Percentiles rank a stretch among this genome's conserved stretches.
phyloP scores from a whole-genome alignment of 2,329 filamentous ascomycete species.

The Fusarium pseudonygamai region DNA sequence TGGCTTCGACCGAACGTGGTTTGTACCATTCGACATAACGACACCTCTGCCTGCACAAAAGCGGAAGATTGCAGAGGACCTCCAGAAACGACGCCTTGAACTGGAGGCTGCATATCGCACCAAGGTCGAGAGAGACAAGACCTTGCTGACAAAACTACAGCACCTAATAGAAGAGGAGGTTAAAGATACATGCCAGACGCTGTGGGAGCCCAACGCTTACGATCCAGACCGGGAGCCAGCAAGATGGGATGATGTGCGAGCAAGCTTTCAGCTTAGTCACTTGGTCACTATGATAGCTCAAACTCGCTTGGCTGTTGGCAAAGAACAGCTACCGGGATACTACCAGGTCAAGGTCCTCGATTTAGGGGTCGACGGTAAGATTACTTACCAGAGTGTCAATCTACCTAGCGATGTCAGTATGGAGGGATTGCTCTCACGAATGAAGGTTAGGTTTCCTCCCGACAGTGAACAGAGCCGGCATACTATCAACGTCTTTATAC shows the following conservation, averaged over 20 bases:
- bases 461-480: conserved; percentile 11
- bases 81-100: conserved; percentile 4
- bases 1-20: conserved; percentile 39
- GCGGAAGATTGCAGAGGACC: conserved; percentile 6
- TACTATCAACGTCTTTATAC: conserved; percentile 3
- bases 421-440: conserved; percentile 13
- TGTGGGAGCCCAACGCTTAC: conserved; percentile 29
- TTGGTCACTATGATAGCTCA: conserved; percentile 31
- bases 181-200: conserved; percentile 12
- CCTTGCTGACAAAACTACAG: not conserved
- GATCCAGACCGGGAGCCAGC: not conserved
- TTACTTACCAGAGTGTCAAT: conserved; percentile 9
- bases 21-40: conserved; percentile 27
- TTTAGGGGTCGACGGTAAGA: conserved; percentile 23
- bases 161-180: conserved; percentile 26
- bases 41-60: conserved; percentile 22
- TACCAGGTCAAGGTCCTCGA: conserved; percentile 29
- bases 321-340: conserved; percentile 30
- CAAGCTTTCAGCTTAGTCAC: not conserved
- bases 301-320: conserved; percentile 28
- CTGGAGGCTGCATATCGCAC: conserved; percentile 1
- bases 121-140: not conserved
- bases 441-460: conserved; percentile 30
- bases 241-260: conserved; percentile 22
- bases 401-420: conserved; percentile 19